Percentiles rank a stretch among this genome's conserved stretches.
These are phyloP conservation scores for Bruguiera sexangula DNA, from an alignment of 345 rosid species.

Conservation along the genomic window DNA sequence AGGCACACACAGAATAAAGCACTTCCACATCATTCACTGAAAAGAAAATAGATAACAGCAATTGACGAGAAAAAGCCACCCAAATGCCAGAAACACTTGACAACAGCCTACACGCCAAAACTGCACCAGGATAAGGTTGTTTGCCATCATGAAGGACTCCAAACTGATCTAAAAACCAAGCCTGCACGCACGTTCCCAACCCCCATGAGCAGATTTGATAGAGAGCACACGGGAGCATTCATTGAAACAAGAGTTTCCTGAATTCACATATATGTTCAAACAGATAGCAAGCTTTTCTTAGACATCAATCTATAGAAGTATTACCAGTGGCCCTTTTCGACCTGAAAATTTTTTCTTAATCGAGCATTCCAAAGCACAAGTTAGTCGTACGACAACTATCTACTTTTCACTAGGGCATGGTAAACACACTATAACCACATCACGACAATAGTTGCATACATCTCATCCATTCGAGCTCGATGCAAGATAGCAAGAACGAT, in stretches of 20 bases:
- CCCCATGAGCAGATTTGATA: background rate
- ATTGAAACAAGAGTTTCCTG: background rate
- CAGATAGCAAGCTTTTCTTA: too few species aligned
- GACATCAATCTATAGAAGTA: too few species aligned
- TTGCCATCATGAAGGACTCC: conserved; percentile 98
- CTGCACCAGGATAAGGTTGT: conserved; percentile 86
- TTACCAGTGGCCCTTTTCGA: too few species aligned
- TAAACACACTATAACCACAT: too few species aligned
- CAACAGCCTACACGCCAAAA: conserved; percentile 65
- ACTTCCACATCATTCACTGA: conserved; percentile 2
- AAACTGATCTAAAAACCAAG: conserved; percentile 93
- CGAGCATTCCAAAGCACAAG: too few species aligned
- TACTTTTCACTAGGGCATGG: too few species aligned
- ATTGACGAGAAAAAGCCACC: background rate
- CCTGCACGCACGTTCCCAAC: conserved; percentile 39
- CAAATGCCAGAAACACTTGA: conserved; percentile 22
- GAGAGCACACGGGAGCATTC: background rate
- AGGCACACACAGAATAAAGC: conserved; percentile 17
- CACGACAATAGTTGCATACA: too few species aligned
- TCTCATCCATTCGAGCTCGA: too few species aligned
- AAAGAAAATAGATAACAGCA: conserved; percentile 3
- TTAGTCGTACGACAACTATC: too few species aligned
- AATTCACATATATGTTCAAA: too few species aligned
- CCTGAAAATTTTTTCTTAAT: too few species aligned
- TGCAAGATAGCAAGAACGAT: too few species aligned